Evolutionary conservation across 208 protist species (phyloP).

Genomic region (Acanthamoeba sp.): DNA sequence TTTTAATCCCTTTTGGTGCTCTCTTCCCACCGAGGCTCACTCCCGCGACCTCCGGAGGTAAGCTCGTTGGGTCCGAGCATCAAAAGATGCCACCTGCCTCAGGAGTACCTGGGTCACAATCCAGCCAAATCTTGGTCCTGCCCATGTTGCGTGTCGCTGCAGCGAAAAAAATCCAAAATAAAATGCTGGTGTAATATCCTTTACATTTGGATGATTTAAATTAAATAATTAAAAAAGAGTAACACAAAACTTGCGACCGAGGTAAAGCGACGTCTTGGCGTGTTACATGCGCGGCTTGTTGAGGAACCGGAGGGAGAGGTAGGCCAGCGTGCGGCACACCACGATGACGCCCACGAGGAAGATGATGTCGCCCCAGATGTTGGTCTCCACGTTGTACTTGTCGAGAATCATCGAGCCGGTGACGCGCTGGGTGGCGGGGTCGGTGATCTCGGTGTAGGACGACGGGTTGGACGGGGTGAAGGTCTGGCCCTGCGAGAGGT

Average conservation of each 20-base stretch:
- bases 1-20: no score
- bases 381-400: slow-evolving; percentile 58
- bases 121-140: slow-evolving; percentile 79
- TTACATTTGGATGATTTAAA: no score
- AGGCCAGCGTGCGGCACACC: slow-evolving; percentile 7
- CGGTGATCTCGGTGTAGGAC: neutral
- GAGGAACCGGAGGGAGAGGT: slow-evolving; percentile 59
- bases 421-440: neutral
- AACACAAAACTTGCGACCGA: no score
- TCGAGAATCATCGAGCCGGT: slow-evolving; percentile 16
- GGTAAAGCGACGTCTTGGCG: no score
- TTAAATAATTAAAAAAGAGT: no score
- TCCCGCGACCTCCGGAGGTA: no score
- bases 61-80: no score
- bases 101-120: slow-evolving; percentile 81
- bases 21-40: no score
- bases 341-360: slow-evolving; percentile 69
- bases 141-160: neutral
- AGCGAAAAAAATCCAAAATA: no score
- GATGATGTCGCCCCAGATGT: slow-evolving; percentile 70
- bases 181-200: no score
- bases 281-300: slow-evolving; percentile 46
- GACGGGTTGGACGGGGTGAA: slow-evolving; percentile 49
- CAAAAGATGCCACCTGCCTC: no score
- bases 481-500: slow-evolving; percentile 31